phyloP scores from a whole-genome alignment of 1,284 basidiomycete species.

The Ceratobasidium theobromae region DNA sequence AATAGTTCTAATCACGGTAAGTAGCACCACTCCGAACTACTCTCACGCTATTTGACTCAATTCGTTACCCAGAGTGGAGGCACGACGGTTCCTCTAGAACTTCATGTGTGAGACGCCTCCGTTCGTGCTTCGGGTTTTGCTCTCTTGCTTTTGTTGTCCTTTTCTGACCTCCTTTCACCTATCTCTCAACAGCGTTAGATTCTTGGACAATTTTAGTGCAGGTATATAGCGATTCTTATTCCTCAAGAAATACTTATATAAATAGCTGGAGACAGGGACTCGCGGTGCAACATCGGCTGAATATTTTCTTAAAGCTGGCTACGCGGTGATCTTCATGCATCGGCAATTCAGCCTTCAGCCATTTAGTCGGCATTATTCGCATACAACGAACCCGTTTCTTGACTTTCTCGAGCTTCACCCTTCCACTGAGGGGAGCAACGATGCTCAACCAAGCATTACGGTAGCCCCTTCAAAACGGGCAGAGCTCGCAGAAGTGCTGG shows the following conservation, averaged over 20 bases:
- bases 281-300: conserved; percentile 97
- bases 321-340: conserved; percentile 99
- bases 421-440: conserved; percentile 28
- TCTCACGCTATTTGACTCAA: conserved; percentile 10
- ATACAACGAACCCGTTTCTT: conserved; percentile 96
- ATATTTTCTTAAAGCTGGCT: conserved; percentile 90
- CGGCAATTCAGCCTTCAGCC: conserved; percentile 96
- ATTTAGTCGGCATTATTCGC: conserved; percentile 95
- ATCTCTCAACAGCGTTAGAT: conserved; percentile 73
- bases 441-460: conserved; percentile 51
- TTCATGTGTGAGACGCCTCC: conserved; percentile 80
- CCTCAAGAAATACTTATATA: neutral
- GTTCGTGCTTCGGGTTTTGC: neutral
- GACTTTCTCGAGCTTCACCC: conserved; percentile 73
- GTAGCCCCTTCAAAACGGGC: conserved; percentile 64
- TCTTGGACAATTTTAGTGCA: conserved; percentile 98
- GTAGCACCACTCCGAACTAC: conserved; percentile 42
- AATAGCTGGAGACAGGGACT: conserved; percentile 62
- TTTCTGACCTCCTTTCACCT: neutral
- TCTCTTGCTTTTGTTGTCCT: neutral
- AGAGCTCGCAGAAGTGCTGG: conserved; percentile 71
- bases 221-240: conserved; percentile 52
- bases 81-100: conserved; percentile 91
- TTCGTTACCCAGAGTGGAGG: conserved; percentile 76
- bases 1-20: conserved; percentile 91